Evolutionary conservation across 495 filamentous ascomycete genomes (phyloP).

Genomic region (Hypoxylon fuscum): DNA sequence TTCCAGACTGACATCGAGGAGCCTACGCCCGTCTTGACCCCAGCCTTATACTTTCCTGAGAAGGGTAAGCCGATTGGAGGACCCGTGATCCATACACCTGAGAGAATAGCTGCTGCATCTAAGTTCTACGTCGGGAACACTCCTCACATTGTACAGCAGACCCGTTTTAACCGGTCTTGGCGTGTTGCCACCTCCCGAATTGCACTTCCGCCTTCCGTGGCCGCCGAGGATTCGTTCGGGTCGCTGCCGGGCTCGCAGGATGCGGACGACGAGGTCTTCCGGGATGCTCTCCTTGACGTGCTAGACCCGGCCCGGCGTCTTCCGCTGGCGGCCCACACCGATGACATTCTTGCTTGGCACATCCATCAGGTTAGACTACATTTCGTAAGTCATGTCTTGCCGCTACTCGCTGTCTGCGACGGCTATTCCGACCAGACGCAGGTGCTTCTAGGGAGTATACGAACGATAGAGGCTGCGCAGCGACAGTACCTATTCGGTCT

Average conservation of each 20-base stretch:
- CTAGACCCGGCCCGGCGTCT: conserved; percentile 48
- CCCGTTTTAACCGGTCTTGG: conserved; percentile 74
- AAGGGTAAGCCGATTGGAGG: conserved; percentile 53
- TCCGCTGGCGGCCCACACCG: conserved; percentile 56
- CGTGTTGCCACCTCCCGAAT: conserved; percentile 71
- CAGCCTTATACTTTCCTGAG: conserved; percentile 45
- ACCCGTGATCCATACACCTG: conserved; percentile 30
- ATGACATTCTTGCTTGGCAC: conserved; percentile 62
- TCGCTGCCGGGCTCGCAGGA: conserved; percentile 54
- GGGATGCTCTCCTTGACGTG: conserved; percentile 54
- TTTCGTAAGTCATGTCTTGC: conserved; percentile 61
- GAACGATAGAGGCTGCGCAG: conserved; percentile 59
- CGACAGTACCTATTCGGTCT: conserved; percentile 60
- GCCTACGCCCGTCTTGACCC: conserved; percentile 54
- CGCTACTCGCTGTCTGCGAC: conserved; percentile 52
- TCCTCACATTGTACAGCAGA: conserved; percentile 59
- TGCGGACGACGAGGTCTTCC: conserved; percentile 47
- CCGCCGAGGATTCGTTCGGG: conserved; percentile 54
- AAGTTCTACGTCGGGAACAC: conserved; percentile 37
- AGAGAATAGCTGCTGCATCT: conserved; percentile 17
- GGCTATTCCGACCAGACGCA: conserved; percentile 50
- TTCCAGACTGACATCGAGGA: conserved; percentile 57
- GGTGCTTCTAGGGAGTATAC: conserved; percentile 56
- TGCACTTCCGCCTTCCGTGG: conserved; percentile 60
- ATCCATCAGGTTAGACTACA: conserved; percentile 60